phyloP scores from a whole-genome alignment of 2,329 filamentous ascomycete species.

The Cercospora nicotianae region DNA sequence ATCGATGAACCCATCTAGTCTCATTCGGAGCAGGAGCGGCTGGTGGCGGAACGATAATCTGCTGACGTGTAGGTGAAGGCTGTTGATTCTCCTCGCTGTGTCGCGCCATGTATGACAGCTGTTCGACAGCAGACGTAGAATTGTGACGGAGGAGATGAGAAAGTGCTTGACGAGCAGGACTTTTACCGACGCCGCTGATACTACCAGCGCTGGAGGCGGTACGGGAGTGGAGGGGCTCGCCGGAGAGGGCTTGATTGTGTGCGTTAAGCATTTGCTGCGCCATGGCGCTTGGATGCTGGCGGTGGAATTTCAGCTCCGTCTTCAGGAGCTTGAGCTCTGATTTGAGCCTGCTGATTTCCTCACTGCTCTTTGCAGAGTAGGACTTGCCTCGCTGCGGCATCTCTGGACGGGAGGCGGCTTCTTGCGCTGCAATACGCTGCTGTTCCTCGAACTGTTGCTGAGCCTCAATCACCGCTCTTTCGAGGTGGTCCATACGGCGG shows the following conservation, averaged over 20 bases:
- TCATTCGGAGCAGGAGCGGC: conserved; percentile 54
- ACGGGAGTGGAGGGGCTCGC: conserved; percentile 26
- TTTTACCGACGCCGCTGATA: conserved; percentile 19
- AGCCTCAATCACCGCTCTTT: conserved; percentile 71
- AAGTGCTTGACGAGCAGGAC: conserved; percentile 46
- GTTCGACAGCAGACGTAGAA: conserved; percentile 54
- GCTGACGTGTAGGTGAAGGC: conserved; percentile 42
- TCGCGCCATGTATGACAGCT: conserved; percentile 25
- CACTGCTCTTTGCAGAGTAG: conserved; percentile 41
- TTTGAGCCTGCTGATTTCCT: conserved; percentile 60
- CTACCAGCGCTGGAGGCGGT: conserved; percentile 24
- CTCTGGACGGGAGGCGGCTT: conserved; percentile 31
- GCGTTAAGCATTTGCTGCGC: conserved; percentile 38
- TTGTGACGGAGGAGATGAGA: conserved; percentile 57
- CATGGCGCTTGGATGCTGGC: conserved; percentile 41
- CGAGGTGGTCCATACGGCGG: conserved; percentile 84
- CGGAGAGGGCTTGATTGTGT: conserved; percentile 26
- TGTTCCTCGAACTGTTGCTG: conserved; percentile 36
- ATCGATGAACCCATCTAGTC: conserved; percentile 78
- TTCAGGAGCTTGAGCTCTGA: conserved; percentile 62
- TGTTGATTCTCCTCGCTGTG: conserved; percentile 16
- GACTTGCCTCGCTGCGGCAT: conserved; percentile 42
- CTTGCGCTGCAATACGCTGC: conserved; percentile 23
- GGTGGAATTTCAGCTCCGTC: conserved; percentile 66
- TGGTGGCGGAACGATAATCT: conserved; percentile 45